Conservation (phyloP, 2,329 filamentous ascomycete species). For the Sporothrix pallida region DNA sequence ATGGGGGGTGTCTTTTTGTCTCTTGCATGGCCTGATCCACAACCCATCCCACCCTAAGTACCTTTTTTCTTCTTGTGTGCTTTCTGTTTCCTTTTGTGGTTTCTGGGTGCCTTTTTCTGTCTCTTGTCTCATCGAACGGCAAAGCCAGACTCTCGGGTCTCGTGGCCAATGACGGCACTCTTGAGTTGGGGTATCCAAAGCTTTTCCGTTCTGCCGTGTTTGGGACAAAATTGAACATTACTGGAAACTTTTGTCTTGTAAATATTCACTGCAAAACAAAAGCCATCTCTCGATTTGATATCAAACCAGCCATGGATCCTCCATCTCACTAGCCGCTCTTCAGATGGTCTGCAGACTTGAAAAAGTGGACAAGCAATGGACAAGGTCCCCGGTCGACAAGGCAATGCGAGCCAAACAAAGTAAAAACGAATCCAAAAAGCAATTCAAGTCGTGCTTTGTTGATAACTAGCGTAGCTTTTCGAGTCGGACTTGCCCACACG, state of each 20-base stretch:
- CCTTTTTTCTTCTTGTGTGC: not conserved
- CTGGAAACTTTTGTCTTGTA: no score
- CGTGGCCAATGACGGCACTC: constrained; percentile 11
- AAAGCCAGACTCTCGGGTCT: not conserved
- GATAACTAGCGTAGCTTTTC: constrained; percentile 19
- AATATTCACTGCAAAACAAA: not conserved
- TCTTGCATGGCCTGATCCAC: not conserved
- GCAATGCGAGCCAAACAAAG: not conserved
- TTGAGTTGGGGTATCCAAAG: no score
- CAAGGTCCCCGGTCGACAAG: not conserved
- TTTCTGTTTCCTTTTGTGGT: not conserved
- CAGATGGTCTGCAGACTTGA: constrained; percentile 24
- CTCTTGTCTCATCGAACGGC: not conserved
- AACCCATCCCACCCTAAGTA: not conserved
- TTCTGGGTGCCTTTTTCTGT: not conserved
- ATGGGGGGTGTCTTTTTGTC: not conserved
- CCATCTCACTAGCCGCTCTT: constrained; percentile 9
- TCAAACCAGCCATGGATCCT: not conserved
- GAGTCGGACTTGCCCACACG: not conserved
- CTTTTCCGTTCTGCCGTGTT: not conserved
- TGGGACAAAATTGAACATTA: not conserved
- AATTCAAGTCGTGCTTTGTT: not conserved
- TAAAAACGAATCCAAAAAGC: not conserved
- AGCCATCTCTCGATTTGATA: not conserved
- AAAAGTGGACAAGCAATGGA: constrained; percentile 24